A percentile compares a stretch with the other conserved stretches of the same genome.
phyloP scores from a whole-genome alignment of 1,139 yeast species.

The Yamadazyma jaroonii region DNA sequence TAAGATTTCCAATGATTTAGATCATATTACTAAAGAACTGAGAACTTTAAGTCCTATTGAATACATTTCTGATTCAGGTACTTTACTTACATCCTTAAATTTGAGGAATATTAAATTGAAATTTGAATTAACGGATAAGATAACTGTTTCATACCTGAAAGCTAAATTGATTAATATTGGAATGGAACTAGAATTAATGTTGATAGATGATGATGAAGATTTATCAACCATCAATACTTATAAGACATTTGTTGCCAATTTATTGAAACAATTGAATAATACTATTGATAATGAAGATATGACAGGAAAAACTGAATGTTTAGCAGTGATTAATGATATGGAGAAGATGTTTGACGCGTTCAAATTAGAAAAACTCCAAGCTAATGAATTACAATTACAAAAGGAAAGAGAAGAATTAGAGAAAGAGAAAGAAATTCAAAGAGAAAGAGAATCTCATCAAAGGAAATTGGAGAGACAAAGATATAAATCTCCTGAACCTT shows the following conservation, averaged over 20 bases:
- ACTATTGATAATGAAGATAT: conserved; percentile 49
- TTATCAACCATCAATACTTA: conserved; percentile 45
- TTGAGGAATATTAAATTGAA: conserved; percentile 50
- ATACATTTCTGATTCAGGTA: conserved; percentile 56
- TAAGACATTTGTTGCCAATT: conserved; percentile 48
- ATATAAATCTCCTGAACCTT: conserved; percentile 7
- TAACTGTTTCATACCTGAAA: conserved; percentile 54
- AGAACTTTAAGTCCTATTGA: conserved; percentile 43
- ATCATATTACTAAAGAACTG: conserved; percentile 42
- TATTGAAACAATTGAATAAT: conserved; percentile 50
- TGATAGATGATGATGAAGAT: conserved; percentile 17
- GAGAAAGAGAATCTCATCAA: no score
- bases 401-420: conserved; percentile 6
- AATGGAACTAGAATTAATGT: conserved; percentile 47
- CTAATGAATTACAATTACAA: conserved; percentile 15
- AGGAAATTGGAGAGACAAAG: conserved; percentile 1
- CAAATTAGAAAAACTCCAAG: conserved; percentile 30
- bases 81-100: conserved; percentile 49
- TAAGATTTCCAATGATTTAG: conserved; percentile 45
- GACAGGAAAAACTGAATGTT: conserved; percentile 53
- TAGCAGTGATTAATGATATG: conserved; percentile 59
- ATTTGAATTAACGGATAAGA: conserved; percentile 45
- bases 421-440: neutral
- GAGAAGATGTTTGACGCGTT: conserved; percentile 59
- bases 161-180: conserved; percentile 57